These are phyloP conservation scores for Colletotrichum navitas DNA, from an alignment of 2,329 filamentous ascomycete genomes.

Conservation along the genomic window DNA sequence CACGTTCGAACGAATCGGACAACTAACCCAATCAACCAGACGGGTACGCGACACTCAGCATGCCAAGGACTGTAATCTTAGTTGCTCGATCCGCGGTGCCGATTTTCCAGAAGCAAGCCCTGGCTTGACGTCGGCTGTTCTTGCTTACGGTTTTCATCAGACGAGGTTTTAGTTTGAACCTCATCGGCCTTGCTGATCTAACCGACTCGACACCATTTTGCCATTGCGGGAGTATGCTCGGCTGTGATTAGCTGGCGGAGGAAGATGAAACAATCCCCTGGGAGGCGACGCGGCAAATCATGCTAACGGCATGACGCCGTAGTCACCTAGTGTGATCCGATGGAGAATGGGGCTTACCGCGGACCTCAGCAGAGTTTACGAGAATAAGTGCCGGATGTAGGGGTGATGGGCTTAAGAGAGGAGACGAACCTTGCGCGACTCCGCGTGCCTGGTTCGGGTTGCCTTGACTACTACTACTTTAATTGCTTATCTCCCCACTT, in stretches of 20 bases:
- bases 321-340: background rate
- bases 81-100: background rate
- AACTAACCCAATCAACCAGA: background rate
- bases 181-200: background rate
- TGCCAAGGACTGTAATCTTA: background rate
- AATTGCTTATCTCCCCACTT: background rate
- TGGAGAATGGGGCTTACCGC: slow-evolving; percentile 3
- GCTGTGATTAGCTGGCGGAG: background rate
- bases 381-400: background rate
- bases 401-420: background rate
- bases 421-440: background rate
- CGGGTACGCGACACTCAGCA: background rate
- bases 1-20: no score
- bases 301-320: background rate
- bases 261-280: background rate
- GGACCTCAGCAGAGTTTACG: background rate
- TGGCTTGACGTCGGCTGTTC: background rate
- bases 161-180: background rate
- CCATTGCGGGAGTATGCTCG: background rate
- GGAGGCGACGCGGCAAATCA: background rate
- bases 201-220: background rate
- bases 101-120: background rate
- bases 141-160: background rate
- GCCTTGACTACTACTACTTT: background rate
- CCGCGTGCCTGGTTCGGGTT: background rate